Percentiles rank a stretch among this genome's conserved stretches.
These are phyloP conservation scores for Lentinula raphanica DNA, from an alignment of 768 basidiomycete species.

Conservation along the genomic window DNA sequence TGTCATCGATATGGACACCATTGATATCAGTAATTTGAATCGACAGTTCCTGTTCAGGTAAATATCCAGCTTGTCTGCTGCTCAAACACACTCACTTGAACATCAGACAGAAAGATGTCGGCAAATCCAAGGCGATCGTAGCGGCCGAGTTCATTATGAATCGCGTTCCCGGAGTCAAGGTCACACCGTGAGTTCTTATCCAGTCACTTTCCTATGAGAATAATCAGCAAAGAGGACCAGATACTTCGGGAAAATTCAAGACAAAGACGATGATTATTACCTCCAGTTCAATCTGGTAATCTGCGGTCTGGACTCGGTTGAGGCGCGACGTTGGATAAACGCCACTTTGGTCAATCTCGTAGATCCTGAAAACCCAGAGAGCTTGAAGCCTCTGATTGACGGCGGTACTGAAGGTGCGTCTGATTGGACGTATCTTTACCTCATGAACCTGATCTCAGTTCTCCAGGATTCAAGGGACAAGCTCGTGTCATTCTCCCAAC, in stretches of 20 bases:
- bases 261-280: conserved; percentile 93
- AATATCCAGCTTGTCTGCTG: conserved; percentile 10
- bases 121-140: conserved; percentile 86
- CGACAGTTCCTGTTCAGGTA: conserved; percentile 97
- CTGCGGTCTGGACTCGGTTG: conserved; percentile 95
- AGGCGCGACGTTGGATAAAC: conserved; percentile 98
- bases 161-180: conserved; percentile 91
- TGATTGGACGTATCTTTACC: not conserved
- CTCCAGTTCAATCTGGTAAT: conserved; percentile 96
- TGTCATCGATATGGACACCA: conserved; percentile 99
- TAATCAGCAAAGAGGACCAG: conserved; percentile 34
- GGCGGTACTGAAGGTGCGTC: conserved; percentile 91
- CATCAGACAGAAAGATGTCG: conserved; percentile 80
- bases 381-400: conserved; percentile 93
- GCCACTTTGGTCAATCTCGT: conserved; percentile 94
- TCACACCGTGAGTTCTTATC: conserved; percentile 76
- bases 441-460: not conserved
- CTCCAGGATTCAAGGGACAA: conserved; percentile 95
- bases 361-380: conserved; percentile 89
- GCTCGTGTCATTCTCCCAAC: conserved; percentile 95
- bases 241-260: conserved; percentile 96
- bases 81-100: conserved; percentile 1
- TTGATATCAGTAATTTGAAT: conserved; percentile 98
- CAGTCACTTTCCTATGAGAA: not conserved
- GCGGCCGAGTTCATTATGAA: conserved; percentile 98